Evolutionary conservation across 805 yeast species (phyloP).

Genomic region (Saccharomyces mikatae): DNA sequence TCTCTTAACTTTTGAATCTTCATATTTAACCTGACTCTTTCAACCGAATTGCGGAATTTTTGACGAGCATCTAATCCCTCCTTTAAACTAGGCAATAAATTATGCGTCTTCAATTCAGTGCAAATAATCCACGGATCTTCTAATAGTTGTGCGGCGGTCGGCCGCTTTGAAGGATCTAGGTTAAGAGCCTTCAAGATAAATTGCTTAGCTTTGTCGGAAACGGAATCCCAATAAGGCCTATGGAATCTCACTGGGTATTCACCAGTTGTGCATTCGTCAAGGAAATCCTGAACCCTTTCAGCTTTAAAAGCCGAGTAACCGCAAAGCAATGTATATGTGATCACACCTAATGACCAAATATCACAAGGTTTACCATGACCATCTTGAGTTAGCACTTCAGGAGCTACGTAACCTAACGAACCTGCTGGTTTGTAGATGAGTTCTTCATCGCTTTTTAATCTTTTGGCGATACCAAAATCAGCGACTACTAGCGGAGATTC

Average conservation of each 20-base stretch:
- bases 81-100: constrained; percentile 70
- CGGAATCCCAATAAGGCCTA: constrained; percentile 70
- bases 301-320: constrained; percentile 87
- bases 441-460: constrained; percentile 49
- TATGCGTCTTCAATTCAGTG: constrained; percentile 42
- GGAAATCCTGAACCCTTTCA: constrained; percentile 67
- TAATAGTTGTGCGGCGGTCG: constrained; percentile 54
- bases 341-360: constrained; percentile 87
- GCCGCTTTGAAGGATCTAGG: constrained; percentile 55
- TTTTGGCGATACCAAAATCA: constrained; percentile 88
- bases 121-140: constrained; percentile 65
- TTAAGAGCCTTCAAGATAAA: constrained; percentile 64
- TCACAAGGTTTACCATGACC: constrained; percentile 94
- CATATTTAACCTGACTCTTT: constrained; percentile 72
- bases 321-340: constrained; percentile 75
- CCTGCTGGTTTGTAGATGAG: constrained; percentile 67
- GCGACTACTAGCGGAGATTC: constrained; percentile 73
- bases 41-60: constrained; percentile 78
- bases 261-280: constrained; percentile 63
- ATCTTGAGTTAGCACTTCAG: constrained; percentile 72
- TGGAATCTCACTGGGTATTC: constrained; percentile 72
- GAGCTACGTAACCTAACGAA: constrained; percentile 90
- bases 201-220: constrained; percentile 70
- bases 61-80: constrained; percentile 74
- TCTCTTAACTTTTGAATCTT: constrained; percentile 62